Conservation (phyloP, 2,329 filamentous ascomycete genomes). For the Albophoma yamanashiensis region DNA sequence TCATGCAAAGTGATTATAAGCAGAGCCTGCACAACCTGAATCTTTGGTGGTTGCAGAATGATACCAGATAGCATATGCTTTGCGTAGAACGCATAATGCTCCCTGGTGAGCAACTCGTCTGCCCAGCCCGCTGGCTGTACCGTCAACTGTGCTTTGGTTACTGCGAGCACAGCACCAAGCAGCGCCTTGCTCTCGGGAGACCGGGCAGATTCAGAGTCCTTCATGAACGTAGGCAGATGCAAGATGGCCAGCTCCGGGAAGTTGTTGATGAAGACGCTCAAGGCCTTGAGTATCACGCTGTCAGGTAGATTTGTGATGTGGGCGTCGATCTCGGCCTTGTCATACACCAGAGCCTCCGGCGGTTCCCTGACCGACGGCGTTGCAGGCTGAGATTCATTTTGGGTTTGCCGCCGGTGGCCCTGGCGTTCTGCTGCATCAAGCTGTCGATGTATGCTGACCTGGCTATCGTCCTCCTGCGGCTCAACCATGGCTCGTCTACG, state of each 20-base stretch:
- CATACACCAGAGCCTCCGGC: background rate
- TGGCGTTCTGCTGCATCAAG: background rate
- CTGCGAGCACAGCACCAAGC: constrained; percentile 16
- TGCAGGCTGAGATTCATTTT: background rate
- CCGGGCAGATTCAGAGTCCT: constrained; percentile 8
- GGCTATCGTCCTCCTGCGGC: background rate
- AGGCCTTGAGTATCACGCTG: constrained; percentile 16
- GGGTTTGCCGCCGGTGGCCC: background rate
- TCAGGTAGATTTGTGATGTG: constrained; percentile 16
- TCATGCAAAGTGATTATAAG: constrained; percentile 28
- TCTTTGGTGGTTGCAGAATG: constrained; percentile 16
- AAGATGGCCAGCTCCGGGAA: constrained; percentile 23
- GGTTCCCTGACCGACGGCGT: background rate
- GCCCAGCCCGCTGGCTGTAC: constrained; percentile 18
- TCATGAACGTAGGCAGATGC: constrained; percentile 19
- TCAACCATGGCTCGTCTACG: background rate
- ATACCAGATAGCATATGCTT: constrained; percentile 13
- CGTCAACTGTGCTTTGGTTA: constrained; percentile 19
- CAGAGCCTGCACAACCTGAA: constrained; percentile 26
- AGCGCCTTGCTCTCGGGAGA: constrained; percentile 17
- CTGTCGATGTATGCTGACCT: background rate
- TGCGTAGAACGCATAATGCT: constrained; percentile 20
- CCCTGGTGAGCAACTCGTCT: constrained; percentile 16
- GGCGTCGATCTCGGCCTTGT: constrained; percentile 6
- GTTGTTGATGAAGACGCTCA: constrained; percentile 22